Percentiles rank a stretch among this genome's conserved stretches.
Evolutionary conservation across 225 moss, liverwort and hornwort genomes (phyloP).

Genomic region (Straminergon stramineum): DNA sequence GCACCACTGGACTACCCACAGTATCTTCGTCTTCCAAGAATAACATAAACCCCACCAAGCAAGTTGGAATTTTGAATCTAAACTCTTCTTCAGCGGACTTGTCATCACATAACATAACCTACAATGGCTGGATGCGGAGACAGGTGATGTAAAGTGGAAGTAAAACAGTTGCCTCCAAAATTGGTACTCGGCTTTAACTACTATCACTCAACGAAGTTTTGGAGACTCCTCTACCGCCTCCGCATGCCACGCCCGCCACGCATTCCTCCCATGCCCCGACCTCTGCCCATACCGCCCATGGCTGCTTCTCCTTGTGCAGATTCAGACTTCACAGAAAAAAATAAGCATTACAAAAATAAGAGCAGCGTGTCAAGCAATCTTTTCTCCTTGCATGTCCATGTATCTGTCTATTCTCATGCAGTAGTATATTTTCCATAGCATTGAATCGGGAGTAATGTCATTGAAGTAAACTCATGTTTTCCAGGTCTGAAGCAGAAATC

Average conservation of each 20-base stretch:
- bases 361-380: background rate
- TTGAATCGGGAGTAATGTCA: background rate
- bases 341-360: background rate
- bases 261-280: slow-evolving; percentile 40
- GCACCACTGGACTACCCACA: background rate
- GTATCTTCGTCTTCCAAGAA: background rate
- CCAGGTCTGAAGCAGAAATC: background rate
- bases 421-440: background rate
- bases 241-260: slow-evolving; percentile 58
- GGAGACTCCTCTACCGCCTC: slow-evolving; percentile 24
- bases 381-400: background rate
- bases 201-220: background rate
- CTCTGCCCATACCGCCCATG: slow-evolving; percentile 38
- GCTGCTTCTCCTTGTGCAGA: slow-evolving; percentile 43
- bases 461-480: background rate
- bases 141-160: background rate
- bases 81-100: background rate
- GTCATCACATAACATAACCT: background rate
- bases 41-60: background rate
- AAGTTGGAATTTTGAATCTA: background rate
- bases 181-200: slow-evolving; percentile 4
- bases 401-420: background rate
- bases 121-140: background rate
- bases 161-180: slow-evolving; percentile 13
- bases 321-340: slow-evolving; percentile 24